Conservation (phyloP, 768 basidiomycete genomes). For the Kockovaella imperatae region DNA sequence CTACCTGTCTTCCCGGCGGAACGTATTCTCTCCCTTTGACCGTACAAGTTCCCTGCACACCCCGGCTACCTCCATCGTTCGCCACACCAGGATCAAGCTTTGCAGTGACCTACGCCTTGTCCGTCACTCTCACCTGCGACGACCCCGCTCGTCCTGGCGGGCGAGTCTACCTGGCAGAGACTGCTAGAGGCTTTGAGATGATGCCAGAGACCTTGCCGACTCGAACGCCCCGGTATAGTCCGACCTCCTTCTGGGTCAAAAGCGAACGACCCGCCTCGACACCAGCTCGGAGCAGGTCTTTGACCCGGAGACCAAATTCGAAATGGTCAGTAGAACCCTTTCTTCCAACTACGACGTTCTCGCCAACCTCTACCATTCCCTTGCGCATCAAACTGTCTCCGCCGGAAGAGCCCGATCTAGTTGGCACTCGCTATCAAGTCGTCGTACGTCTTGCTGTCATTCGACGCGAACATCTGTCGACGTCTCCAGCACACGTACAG, state of each 20-base stretch:
- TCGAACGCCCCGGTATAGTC: conserved; percentile 16
- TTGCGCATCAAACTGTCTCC: conserved; percentile 25
- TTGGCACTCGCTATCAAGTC: conserved; percentile 13
- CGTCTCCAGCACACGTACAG: background rate
- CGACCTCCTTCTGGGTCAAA: conserved; percentile 24
- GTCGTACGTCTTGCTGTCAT: conserved; percentile 24
- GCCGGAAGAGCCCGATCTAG: conserved; percentile 4
- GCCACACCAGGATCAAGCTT: conserved; percentile 21
- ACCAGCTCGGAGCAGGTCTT: background rate
- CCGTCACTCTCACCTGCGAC: conserved; percentile 30
- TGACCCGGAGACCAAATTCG: conserved; percentile 2
- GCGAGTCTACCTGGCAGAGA: conserved; percentile 23
- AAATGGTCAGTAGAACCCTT: conserved; percentile 30
- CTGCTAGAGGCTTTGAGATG: conserved; percentile 35
- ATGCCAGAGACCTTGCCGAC: conserved; percentile 38
- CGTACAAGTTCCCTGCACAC: conserved; percentile 36
- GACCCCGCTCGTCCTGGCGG: conserved; percentile 16
- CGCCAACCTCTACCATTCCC: conserved; percentile 33
- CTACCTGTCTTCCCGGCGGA: conserved; percentile 27
- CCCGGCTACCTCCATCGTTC: conserved; percentile 33
- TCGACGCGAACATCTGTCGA: conserved; percentile 27
- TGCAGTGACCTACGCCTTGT: conserved; percentile 35
- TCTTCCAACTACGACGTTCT: conserved; percentile 35
- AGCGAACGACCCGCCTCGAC: conserved; percentile 4
- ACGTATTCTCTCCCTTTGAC: conserved; percentile 37